Percentiles rank a stretch among this genome's conserved stretches.
Evolutionary conservation across 2,329 filamentous ascomycete genomes (phyloP).

Genomic region (Phialemonium atrogriseum): DNA sequence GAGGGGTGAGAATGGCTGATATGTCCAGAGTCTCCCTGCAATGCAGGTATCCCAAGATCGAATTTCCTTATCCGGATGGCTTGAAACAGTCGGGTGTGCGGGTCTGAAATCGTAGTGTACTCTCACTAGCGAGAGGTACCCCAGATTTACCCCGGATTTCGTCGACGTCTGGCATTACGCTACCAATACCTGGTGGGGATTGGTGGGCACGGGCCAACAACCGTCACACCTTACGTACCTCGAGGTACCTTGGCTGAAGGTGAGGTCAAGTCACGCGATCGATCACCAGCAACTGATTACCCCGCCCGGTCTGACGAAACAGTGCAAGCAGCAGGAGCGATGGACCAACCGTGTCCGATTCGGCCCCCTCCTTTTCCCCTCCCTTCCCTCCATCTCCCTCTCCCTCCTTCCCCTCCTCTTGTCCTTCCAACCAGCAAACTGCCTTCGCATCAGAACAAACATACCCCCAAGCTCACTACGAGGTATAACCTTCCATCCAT

Average conservation of each 20-base stretch:
- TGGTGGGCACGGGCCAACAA: neutral
- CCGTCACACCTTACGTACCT: too few species aligned
- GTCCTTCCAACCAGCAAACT: constrained; percentile 10
- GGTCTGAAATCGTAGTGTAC: too few species aligned
- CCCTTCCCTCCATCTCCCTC: constrained; percentile 7
- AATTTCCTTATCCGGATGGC: too few species aligned
- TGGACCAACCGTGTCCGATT: constrained; percentile 9
- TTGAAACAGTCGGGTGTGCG: too few species aligned
- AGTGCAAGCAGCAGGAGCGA: constrained; percentile 18
- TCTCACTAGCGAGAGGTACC: too few species aligned
- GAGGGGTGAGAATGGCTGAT: too few species aligned
- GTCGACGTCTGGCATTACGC: neutral
- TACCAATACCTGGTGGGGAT: neutral
- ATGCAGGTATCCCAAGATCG: too few species aligned
- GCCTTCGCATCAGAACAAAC: constrained; percentile 2
- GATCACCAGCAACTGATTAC: constrained; percentile 19
- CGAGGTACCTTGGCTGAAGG: too few species aligned
- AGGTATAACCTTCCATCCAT: neutral
- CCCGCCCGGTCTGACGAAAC: constrained; percentile 36
- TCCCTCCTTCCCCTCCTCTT: constrained; percentile 8
- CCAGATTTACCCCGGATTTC: constrained; percentile 21
- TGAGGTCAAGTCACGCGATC: constrained; percentile 8
- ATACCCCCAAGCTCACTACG: neutral
- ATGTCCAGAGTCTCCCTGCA: too few species aligned
- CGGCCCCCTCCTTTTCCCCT: constrained; percentile 6